These are phyloP conservation scores for Metarhizium sp. DNA, from an alignment of 2,329 filamentous ascomycete genomes.

Conservation along the genomic window DNA sequence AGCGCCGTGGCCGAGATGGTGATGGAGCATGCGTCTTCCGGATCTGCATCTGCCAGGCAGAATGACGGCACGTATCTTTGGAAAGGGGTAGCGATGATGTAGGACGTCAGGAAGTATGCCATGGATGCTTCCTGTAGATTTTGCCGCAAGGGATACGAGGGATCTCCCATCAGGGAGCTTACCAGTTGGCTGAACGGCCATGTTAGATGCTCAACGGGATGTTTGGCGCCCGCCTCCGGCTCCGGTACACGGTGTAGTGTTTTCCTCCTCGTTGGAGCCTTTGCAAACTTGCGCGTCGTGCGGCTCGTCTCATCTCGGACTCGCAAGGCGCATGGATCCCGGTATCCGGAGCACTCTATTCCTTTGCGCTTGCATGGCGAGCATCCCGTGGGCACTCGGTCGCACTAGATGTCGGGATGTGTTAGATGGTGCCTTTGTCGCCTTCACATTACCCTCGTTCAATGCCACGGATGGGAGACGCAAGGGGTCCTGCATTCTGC, in stretches of 20 bases:
- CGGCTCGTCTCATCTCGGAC: constrained; percentile 17
- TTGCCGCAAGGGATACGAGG: not conserved
- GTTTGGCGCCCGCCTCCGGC: no score
- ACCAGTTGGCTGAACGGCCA: not conserved
- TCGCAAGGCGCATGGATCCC: constrained; percentile 14
- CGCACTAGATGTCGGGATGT: constrained; percentile 11
- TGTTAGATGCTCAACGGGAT: not conserved
- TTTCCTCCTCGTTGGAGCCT: not conserved
- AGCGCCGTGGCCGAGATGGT: constrained; percentile 15
- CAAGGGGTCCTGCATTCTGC: not conserved
- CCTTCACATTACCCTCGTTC: not conserved
- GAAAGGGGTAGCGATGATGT: constrained; percentile 16
- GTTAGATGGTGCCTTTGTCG: not conserved
- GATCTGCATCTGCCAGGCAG: constrained; percentile 3
- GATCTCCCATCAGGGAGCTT: not conserved
- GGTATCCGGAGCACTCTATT: constrained; percentile 15
- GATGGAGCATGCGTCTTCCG: constrained; percentile 11
- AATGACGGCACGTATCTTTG: constrained; percentile 13
- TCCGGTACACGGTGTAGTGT: not conserved
- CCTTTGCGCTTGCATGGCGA: constrained; percentile 18
- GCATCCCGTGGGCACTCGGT: constrained; percentile 15
- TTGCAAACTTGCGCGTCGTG: constrained; percentile 11
- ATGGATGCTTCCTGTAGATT: constrained; percentile 9
- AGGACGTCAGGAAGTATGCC: constrained; percentile 16
- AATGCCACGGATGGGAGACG: not conserved